Base-by-base conservation (phyloP, 2,329 filamentous ascomycete species). In the Fusarium sp. region DNA sequence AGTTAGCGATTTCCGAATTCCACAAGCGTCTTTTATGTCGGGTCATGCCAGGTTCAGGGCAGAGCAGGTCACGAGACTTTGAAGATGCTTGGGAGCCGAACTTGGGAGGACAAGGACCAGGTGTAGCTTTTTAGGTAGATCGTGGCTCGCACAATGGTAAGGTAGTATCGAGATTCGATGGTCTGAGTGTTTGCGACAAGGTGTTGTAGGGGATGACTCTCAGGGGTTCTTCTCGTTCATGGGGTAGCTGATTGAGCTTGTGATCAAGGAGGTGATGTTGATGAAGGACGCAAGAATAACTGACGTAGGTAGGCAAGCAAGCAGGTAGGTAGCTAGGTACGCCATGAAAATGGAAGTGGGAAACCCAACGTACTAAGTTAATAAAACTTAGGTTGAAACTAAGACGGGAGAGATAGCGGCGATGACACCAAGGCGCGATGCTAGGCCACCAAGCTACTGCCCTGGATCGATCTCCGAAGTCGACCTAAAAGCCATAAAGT, bases 351-450 rank as follows among this genome's bases (percentile, higher is more conserved):
- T n/a, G 26, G 26, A 60, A 73, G 72, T 66, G 72, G 71, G 68
- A 73, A 66, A 62, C 26, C 49, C 24, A 26, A 39, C 18, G 35
- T 55, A 55, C 28, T 31, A 48, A 48, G 35, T 39, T 56, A 48
- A 67, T 56, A 48, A 67, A 69, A 58, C 39, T 52, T 47, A 67
- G 55, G 52, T 68, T 48, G 70, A 73, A 28, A 65, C 66, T 60
- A 73, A 70, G 55, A 65, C 61, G 33, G 56, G 55, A 69, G 49
- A 51, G 69, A 69, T 55, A 56, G 69, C 64, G 58, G 54, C 64
- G 69, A 73, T 69, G 72, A 70, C 72, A 72, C 66, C 36, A 59
- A 70, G 64, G 72, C 72, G 73, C 57, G 60, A 73, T 68, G 69
- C 64, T 75, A 69, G 63, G 35, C 44, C 47, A 60, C 49, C 48